A percentile compares a stretch with the other conserved stretches of the same genome.
phyloP scores from a whole-genome alignment of 306 rosid genomes.

The Argentina anserina region DNA sequence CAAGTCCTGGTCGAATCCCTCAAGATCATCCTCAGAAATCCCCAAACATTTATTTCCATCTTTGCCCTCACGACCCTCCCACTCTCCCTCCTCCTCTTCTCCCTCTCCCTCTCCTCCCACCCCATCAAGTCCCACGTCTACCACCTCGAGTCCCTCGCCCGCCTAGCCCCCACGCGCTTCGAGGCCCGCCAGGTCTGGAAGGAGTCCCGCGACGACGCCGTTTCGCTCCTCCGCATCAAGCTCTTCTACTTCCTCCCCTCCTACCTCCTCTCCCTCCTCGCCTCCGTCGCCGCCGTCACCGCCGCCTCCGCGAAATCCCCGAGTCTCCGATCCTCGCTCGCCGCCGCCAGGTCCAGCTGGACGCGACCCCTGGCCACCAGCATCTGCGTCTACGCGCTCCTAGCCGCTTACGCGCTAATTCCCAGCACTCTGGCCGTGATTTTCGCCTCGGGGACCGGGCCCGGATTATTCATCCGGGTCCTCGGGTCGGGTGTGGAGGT shows the following conservation, averaged over 20 bases:
- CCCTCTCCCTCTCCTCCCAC: constrained; percentile 44
- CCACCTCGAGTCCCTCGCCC: constrained; percentile 65
- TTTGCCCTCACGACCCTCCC: constrained; percentile 51
- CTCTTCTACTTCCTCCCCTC: constrained; percentile 50
- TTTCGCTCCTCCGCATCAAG: constrained; percentile 49
- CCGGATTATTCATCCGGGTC: constrained; percentile 9
- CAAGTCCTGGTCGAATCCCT: constrained; percentile 37
- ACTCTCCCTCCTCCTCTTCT: constrained; percentile 50
- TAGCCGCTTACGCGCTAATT: constrained; percentile 35
- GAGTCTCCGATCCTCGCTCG: constrained; percentile 25
- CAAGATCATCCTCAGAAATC: constrained; percentile 37
- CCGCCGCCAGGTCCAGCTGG: constrained; percentile 31
- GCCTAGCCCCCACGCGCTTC: constrained; percentile 53
- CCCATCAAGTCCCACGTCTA: constrained; percentile 42
- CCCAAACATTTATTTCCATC: constrained; percentile 39
- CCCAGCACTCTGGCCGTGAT: constrained; percentile 27
- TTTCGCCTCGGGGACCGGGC: not conserved
- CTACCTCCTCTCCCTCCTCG: constrained; percentile 52
- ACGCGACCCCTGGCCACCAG: constrained; percentile 48
- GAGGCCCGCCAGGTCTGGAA: constrained; percentile 73
- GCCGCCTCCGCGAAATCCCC: constrained; percentile 37
- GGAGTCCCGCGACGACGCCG: constrained; percentile 64
- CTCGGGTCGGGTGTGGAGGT: constrained; percentile 40
- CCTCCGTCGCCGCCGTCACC: constrained; percentile 54
- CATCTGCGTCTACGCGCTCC: constrained; percentile 41